Evolutionary conservation across 495 filamentous ascomycete genomes (phyloP).

Genomic region (Xylaria curta): DNA sequence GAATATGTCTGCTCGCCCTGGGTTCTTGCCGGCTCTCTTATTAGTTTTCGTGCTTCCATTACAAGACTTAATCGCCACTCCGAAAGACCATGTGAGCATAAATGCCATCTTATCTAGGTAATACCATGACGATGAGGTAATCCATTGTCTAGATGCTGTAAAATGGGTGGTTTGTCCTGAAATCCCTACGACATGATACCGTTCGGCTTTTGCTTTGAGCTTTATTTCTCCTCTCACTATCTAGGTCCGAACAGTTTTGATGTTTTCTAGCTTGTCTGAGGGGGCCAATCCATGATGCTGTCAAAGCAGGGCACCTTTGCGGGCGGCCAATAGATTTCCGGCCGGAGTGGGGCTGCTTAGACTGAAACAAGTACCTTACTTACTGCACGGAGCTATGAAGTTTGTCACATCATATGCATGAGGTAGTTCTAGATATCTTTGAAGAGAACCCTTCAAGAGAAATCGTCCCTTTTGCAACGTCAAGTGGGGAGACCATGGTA

Average conservation of each 20-base stretch:
- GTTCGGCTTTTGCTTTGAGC: background rate
- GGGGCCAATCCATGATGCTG: background rate
- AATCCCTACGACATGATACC: no score
- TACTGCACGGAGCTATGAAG: background rate
- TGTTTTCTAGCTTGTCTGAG: background rate
- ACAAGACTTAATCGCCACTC: background rate
- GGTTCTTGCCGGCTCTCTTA: background rate
- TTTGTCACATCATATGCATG: background rate
- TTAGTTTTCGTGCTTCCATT: background rate
- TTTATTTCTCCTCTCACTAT: background rate
- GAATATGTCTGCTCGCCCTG: background rate
- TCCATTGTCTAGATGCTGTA: background rate
- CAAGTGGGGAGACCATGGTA: no score
- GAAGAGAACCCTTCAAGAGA: no score
- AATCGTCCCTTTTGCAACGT: no score
- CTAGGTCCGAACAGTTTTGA: background rate
- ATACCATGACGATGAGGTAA: background rate
- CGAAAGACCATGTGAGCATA: background rate
- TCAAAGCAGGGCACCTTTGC: background rate
- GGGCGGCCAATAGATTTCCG: background rate
- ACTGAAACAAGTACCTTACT: background rate
- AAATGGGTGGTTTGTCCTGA: no score
- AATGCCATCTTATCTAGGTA: background rate
- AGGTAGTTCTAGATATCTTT: background rate
- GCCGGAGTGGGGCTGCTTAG: background rate